phyloP scores from a whole-genome alignment of 345 rosid species.

The Capsella bursapastoris region DNA sequence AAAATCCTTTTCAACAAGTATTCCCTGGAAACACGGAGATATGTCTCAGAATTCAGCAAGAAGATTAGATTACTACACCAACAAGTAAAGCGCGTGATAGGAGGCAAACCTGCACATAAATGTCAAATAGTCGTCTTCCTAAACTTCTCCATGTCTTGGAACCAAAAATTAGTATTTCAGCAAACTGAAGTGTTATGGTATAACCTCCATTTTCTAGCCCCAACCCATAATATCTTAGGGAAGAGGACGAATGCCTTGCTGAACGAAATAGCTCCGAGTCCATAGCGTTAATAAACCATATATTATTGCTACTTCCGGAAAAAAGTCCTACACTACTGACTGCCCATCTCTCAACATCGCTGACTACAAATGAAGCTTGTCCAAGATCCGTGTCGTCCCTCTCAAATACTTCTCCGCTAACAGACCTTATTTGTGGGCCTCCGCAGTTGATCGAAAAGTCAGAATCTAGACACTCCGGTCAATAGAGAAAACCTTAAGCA shows the following conservation, averaged over 20 bases:
- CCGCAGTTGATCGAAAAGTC: slow-evolving; percentile 64
- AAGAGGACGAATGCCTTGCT: slow-evolving; percentile 34
- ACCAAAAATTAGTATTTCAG: slow-evolving; percentile 47
- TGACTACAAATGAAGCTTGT: slow-evolving; percentile 54
- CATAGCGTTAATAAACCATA: slow-evolving; percentile 41
- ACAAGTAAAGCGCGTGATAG: not conserved
- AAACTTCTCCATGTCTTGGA: slow-evolving; percentile 45
- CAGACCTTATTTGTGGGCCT: slow-evolving; percentile 53
- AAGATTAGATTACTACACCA: not conserved
- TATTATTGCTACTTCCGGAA: slow-evolving; percentile 36
- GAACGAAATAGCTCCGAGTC: slow-evolving; percentile 47
- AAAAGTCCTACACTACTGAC: not conserved
- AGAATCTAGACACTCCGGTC: slow-evolving; percentile 44
- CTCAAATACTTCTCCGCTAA: slow-evolving; percentile 45
- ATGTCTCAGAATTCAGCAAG: not conserved
- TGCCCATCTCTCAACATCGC: slow-evolving; percentile 21
- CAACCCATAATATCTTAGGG: slow-evolving; percentile 21
- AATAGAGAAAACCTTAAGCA: not conserved
- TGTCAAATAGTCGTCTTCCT: slow-evolving; percentile 50
- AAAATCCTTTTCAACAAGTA: slow-evolving; percentile 50
- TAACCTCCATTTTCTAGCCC: slow-evolving; percentile 40
- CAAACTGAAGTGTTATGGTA: slow-evolving; percentile 48
- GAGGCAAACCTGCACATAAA: slow-evolving; percentile 49
- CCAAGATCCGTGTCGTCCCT: slow-evolving; percentile 55
- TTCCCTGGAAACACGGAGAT: slow-evolving; percentile 34